Evolutionary conservation across 2,329 filamentous ascomycete genomes (phyloP).

Genomic region (Monilinia polystroma): DNA sequence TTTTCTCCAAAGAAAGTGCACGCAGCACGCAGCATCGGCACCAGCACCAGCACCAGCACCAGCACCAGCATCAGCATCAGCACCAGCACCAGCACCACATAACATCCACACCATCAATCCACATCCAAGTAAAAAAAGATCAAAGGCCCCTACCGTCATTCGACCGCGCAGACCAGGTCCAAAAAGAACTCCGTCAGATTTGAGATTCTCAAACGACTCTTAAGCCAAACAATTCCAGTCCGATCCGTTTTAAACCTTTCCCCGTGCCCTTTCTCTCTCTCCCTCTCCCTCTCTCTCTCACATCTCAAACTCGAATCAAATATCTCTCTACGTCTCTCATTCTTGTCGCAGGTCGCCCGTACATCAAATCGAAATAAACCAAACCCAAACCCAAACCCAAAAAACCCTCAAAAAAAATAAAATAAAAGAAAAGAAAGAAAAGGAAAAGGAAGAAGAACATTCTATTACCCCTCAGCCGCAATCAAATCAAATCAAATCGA

Average conservation of each 20-base stretch:
- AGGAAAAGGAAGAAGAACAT: neutral
- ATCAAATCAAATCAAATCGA: neutral
- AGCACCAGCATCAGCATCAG: no score
- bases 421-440: neutral
- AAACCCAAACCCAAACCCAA: neutral
- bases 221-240: constrained; percentile 16
- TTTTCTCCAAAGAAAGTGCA: neutral
- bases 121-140: constrained; percentile 4
- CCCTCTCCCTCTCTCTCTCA: no score
- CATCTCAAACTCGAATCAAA: constrained; percentile 20
- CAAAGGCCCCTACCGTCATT: constrained; percentile 11
- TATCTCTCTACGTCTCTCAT: constrained; percentile 17
- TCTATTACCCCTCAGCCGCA: constrained; percentile 2
- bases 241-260: constrained; percentile 16
- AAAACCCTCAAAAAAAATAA: neutral
- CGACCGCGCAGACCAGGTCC: constrained; percentile 8
- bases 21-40: neutral
- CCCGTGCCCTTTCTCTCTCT: constrained; percentile 14
- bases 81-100: neutral
- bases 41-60: neutral
- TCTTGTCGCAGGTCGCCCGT: constrained; percentile 25
- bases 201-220: constrained; percentile 21
- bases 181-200: constrained; percentile 4
- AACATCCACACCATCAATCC: neutral
- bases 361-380: neutral